phyloP scores from a whole-genome alignment of 345 rosid genomes.

The Rhodomyrtus tomentosa region DNA sequence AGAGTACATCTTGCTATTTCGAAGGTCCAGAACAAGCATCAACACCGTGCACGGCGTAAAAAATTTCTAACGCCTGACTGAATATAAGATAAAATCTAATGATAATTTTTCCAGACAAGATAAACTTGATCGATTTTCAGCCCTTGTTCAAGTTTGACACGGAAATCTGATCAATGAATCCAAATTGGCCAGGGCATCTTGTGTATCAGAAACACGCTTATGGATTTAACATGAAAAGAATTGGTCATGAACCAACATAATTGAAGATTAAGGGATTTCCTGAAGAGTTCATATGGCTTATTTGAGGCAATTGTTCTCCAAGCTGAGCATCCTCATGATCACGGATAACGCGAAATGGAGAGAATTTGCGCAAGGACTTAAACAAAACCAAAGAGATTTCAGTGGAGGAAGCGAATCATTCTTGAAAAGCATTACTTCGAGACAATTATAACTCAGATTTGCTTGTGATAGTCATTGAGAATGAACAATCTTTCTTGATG shows the following conservation, averaged over 20 bases:
- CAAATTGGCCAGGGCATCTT: neutral
- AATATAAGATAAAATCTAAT: neutral
- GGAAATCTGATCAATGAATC: neutral
- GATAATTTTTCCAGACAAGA: too few species aligned
- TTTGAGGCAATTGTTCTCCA: neutral
- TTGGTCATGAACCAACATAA: too few species aligned
- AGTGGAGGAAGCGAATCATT: neutral
- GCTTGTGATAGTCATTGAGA: neutral
- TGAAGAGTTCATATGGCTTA: too few species aligned
- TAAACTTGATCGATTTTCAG: too few species aligned
- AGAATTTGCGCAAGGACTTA: neutral
- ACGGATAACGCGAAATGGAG: neutral
- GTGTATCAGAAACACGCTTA: too few species aligned
- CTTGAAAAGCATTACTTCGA: neutral
- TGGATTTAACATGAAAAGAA: too few species aligned
- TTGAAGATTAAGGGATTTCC: too few species aligned
- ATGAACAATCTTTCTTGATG: neutral
- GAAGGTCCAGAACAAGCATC: too few species aligned
- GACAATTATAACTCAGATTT: too few species aligned
- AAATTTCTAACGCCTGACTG: neutral
- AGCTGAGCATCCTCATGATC: neutral
- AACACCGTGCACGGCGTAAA: neutral
- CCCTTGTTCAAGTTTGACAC: neutral
- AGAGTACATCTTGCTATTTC: neutral
- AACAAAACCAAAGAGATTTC: neutral